phyloP scores from a whole-genome alignment of 2,329 filamentous ascomycete species.

The Chaetomium sp. region DNA sequence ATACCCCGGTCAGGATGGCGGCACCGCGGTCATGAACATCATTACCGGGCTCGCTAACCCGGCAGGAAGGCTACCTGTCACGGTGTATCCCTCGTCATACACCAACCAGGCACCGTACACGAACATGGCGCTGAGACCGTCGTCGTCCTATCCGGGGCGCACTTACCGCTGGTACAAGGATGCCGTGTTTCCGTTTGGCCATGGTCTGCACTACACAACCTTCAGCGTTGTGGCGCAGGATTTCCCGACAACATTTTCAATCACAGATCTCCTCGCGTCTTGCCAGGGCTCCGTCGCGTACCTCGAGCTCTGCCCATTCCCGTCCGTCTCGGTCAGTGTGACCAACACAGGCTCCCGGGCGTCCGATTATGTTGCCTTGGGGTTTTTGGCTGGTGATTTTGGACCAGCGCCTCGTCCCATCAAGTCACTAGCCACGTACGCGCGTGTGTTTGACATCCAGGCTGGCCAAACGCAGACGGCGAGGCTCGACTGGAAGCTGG shows the following conservation, averaged over 20 bases:
- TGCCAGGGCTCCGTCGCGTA: conserved; percentile 42
- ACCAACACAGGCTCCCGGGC: conserved; percentile 49
- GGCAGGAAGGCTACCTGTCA: conserved; percentile 57
- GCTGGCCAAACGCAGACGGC: conserved; percentile 42
- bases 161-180: conserved; percentile 62
- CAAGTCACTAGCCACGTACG: conserved; percentile 56
- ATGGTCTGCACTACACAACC: conserved; percentile 60
- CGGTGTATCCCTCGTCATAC: conserved; percentile 58
- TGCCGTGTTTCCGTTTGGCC: conserved; percentile 56
- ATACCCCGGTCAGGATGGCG: conserved; percentile 63
- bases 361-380: conserved; percentile 57
- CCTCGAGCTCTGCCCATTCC: conserved; percentile 48
- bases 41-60: conserved; percentile 53
- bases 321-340: conserved; percentile 47
- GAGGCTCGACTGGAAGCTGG: conserved; percentile 49
- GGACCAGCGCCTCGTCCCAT: conserved; percentile 54
- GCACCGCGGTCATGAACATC: conserved; percentile 56
- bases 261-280: conserved; percentile 41
- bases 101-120: conserved; percentile 54
- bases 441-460: conserved; percentile 46
- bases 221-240: conserved; percentile 35
- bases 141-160: conserved; percentile 49
- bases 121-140: conserved; percentile 52
- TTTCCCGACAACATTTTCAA: conserved; percentile 38
- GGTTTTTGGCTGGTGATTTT: conserved; percentile 50